Percentiles rank a stretch among this genome's conserved stretches.
Conservation (phyloP, 768 basidiomycete genomes). For the Tylopilus balloui region DNA sequence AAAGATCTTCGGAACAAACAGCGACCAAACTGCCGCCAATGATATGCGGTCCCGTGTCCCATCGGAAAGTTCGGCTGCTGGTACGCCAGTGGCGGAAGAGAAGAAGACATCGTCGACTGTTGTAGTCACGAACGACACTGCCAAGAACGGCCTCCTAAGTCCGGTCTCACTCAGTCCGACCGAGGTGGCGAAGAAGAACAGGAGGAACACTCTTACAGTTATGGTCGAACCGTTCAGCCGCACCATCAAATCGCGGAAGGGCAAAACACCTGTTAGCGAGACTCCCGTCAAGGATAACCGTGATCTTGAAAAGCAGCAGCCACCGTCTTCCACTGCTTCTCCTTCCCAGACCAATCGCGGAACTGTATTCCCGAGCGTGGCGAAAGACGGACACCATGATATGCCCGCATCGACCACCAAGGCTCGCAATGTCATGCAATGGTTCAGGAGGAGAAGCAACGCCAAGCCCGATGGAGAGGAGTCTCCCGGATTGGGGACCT, state of each 20-base stretch:
- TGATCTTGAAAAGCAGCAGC: constrained; percentile 33
- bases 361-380: constrained; percentile 24
- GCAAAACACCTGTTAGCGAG: constrained; percentile 31
- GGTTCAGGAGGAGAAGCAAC: constrained; percentile 83
- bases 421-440: constrained; percentile 95
- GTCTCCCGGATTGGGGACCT: constrained; percentile 6
- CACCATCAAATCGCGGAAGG: constrained; percentile 35
- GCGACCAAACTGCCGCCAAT: constrained; percentile 32
- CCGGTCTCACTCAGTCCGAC: constrained; percentile 30
- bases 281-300: constrained; percentile 43
- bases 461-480: constrained; percentile 29
- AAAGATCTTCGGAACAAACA: constrained; percentile 59
- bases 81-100: constrained; percentile 17
- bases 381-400: constrained; percentile 30
- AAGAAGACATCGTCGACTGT: constrained; percentile 11
- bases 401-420: constrained; percentile 77
- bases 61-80: constrained; percentile 36
- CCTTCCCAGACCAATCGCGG: constrained; percentile 27
- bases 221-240: constrained; percentile 78
- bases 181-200: constrained; percentile 49
- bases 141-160: constrained; percentile 34
- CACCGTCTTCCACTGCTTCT: constrained; percentile 29
- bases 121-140: constrained; percentile 15
- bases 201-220: constrained; percentile 81
- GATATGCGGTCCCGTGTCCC: constrained; percentile 39